phyloP scores from a whole-genome alignment of 1,284 basidiomycete species.

The Limonomyces culmigenus region DNA sequence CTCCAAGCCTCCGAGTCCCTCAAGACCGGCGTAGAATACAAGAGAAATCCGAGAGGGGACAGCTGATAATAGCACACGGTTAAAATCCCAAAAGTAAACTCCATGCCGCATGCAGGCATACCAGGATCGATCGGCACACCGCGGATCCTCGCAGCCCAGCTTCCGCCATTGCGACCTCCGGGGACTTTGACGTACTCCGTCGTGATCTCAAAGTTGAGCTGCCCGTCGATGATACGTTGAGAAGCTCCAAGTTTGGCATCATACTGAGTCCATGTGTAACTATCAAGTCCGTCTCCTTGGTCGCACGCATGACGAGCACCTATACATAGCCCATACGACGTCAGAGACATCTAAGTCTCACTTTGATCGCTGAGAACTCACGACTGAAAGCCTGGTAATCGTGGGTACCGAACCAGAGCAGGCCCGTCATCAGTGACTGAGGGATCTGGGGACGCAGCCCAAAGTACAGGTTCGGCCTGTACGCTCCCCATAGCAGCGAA shows the following conservation, averaged over 20 bases:
- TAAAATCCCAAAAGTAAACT: slow-evolving; percentile 3
- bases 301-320: slow-evolving; percentile 81
- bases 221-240: slow-evolving; percentile 67
- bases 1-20: slow-evolving; percentile 69
- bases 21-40: slow-evolving; percentile 76
- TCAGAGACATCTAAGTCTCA: background rate
- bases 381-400: slow-evolving; percentile 58
- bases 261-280: slow-evolving; percentile 80
- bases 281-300: slow-evolving; percentile 65
- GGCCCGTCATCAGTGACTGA: slow-evolving; percentile 76
- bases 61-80: slow-evolving; percentile 15
- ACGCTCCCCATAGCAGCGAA: slow-evolving; percentile 72
- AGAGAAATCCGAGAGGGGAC: slow-evolving; percentile 49
- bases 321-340: slow-evolving; percentile 14
- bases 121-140: slow-evolving; percentile 63
- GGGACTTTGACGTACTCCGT: slow-evolving; percentile 76
- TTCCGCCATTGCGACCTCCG: slow-evolving; percentile 66
- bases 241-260: slow-evolving; percentile 75
- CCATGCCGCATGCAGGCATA: slow-evolving; percentile 14
- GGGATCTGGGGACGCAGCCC: slow-evolving; percentile 74
- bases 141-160: slow-evolving; percentile 81
- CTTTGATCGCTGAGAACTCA: slow-evolving; percentile 19
- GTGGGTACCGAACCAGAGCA: slow-evolving; percentile 83
- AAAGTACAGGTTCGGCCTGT: slow-evolving; percentile 87
- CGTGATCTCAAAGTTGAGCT: slow-evolving; percentile 74